phyloP scores from a whole-genome alignment of 2,329 filamentous ascomycete species.

The Aureobasidium melanogenum region DNA sequence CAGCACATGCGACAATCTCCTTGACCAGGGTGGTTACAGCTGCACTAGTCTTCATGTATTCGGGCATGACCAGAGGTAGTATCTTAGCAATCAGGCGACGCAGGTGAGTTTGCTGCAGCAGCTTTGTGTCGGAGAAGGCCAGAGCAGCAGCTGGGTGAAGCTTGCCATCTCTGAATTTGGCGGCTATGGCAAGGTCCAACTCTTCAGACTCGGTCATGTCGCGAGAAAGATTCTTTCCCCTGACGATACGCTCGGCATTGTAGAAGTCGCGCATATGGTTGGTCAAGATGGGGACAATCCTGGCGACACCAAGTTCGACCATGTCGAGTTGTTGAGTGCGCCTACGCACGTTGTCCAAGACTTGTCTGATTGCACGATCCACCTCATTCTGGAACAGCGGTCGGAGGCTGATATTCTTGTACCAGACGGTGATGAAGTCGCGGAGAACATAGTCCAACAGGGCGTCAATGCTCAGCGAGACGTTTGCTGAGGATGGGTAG shows the following conservation, averaged over 20 bases:
- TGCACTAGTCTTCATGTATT: slow-evolving; percentile 65
- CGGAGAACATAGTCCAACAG: slow-evolving; percentile 67
- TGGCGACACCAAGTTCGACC: slow-evolving; percentile 71
- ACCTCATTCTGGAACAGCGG: slow-evolving; percentile 78
- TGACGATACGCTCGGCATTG: slow-evolving; percentile 76
- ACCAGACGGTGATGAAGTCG: slow-evolving; percentile 87
- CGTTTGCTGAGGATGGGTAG: slow-evolving; percentile 64
- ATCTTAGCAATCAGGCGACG: slow-evolving; percentile 64
- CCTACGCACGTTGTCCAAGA: slow-evolving; percentile 62
- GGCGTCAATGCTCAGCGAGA: slow-evolving; percentile 72
- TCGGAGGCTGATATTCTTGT: slow-evolving; percentile 72
- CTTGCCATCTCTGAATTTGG: slow-evolving; percentile 80
- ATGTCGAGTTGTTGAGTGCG: slow-evolving; percentile 68
- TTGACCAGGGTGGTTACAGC: slow-evolving; percentile 72
- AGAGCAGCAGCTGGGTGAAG: slow-evolving; percentile 79
- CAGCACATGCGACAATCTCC: slow-evolving; percentile 88
- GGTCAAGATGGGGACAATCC: slow-evolving; percentile 80
- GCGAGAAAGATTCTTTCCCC: slow-evolving; percentile 78
- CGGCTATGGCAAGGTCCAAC: slow-evolving; percentile 89
- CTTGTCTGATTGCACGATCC: slow-evolving; percentile 67
- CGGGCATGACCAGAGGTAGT: slow-evolving; percentile 65
- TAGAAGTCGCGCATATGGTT: slow-evolving; percentile 84
- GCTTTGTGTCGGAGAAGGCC: slow-evolving; percentile 73
- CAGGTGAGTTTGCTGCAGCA: slow-evolving; percentile 81
- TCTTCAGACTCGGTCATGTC: slow-evolving; percentile 95